Conservation (phyloP, 2,329 filamentous ascomycete species). For the Hymenoscyphus fructigenus region DNA sequence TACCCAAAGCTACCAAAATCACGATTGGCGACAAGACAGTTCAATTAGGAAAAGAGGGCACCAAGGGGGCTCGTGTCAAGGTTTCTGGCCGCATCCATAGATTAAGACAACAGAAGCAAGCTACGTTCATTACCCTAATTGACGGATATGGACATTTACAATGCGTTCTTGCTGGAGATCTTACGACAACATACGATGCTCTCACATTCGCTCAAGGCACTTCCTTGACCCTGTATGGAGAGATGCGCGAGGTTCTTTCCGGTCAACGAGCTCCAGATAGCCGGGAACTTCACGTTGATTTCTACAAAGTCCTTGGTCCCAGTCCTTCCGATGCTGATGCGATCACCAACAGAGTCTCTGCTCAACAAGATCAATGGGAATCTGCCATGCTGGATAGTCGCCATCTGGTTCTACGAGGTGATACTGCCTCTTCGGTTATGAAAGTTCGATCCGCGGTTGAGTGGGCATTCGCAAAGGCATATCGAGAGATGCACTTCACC, state of each 20-base stretch:
- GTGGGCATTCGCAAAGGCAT: constrained; percentile 66
- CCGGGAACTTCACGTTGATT: constrained; percentile 72
- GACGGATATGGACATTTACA: constrained; percentile 86
- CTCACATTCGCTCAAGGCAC: constrained; percentile 70
- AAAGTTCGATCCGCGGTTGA: constrained; percentile 69
- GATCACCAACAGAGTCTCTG: constrained; percentile 70
- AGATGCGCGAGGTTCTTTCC: constrained; percentile 65
- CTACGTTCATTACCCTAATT: constrained; percentile 81
- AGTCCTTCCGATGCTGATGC: constrained; percentile 72
- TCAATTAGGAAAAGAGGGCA: constrained; percentile 54
- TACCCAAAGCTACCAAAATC: constrained; percentile 74
- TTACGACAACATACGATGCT: constrained; percentile 75
- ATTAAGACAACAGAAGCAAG: constrained; percentile 76
- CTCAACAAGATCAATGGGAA: constrained; percentile 60
- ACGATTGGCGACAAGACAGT: constrained; percentile 71
- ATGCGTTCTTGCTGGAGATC: constrained; percentile 74
- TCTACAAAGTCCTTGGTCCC: constrained; percentile 66
- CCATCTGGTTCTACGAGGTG: constrained; percentile 69
- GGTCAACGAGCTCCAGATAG: constrained; percentile 67
- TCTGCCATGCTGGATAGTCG: constrained; percentile 58
- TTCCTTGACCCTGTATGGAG: constrained; percentile 66
- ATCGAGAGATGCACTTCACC: constrained; percentile 61
- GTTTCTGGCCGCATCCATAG: constrained; percentile 83
- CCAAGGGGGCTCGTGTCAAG: constrained; percentile 71
- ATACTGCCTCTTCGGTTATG: constrained; percentile 66